These are phyloP conservation scores for Globisporangium cederbergense DNA, from an alignment of 352 stramenopile genomes.

Conservation along the genomic window DNA sequence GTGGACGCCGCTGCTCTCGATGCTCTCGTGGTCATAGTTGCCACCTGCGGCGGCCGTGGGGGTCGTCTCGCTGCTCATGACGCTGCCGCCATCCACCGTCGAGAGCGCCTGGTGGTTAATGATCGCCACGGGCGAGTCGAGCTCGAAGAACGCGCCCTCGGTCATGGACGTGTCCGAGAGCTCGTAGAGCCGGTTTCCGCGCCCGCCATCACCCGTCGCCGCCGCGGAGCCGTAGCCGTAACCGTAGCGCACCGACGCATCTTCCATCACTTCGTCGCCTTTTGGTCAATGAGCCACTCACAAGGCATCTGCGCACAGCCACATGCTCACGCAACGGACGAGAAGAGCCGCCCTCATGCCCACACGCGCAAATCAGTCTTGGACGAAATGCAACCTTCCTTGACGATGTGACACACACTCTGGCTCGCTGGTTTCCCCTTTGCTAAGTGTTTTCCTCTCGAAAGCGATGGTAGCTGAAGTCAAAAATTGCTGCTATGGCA, in stretches of 20 bases:
- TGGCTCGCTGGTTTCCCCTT: not conserved
- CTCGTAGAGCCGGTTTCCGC: slow-evolving; percentile 2
- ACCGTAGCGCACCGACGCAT: slow-evolving; percentile 16
- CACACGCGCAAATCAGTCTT: slow-evolving; percentile 6
- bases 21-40: not conserved
- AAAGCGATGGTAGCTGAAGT: not conserved
- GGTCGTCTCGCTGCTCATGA: not conserved
- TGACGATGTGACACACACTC: not conserved
- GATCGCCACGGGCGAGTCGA: slow-evolving; percentile 10
- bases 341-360: not conserved
- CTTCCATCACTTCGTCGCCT: not conserved
- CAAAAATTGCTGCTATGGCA: not conserved
- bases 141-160: slow-evolving; percentile 17
- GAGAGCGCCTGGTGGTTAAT: slow-evolving; percentile 6
- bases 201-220: not conserved
- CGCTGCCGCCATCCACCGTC: slow-evolving; percentile 7
- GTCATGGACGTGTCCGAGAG: slow-evolving; percentile 20
- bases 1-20: not conserved
- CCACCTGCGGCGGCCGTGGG: not conserved
- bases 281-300: slow-evolving; percentile 5
- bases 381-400: not conserved
- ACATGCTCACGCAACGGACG: not conserved
- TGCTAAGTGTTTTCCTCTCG: not conserved
- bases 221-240: slow-evolving; percentile 12
- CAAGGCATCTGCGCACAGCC: not conserved